Base-by-base conservation (phyloP, 805 yeast species). In the Myxozyma monticola region DNA sequence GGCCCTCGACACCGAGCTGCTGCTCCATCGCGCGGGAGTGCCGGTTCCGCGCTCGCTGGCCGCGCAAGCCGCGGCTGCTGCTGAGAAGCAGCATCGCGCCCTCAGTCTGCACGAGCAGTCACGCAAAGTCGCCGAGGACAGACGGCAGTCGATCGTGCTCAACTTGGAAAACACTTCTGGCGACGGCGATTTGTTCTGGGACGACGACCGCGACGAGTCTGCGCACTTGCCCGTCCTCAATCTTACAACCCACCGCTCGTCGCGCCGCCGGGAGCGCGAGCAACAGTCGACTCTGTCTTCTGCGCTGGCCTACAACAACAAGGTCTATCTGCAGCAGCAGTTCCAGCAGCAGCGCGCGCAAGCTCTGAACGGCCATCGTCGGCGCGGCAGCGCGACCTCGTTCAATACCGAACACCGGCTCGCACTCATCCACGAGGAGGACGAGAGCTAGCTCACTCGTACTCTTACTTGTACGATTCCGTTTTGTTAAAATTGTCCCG, bases 381-480 rank as follows among this genome's bases (percentile, higher is more conserved):
- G 44, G 2, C 42, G 34, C 6, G 40, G 48, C 3, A 42, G 48
- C 10, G 25, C 43, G 25, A 31, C 51, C 15, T 51, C 56, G 17
- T 26, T 42, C 37, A 45, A 31, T 7, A 40, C 26, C 26, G 48
- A 46, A 22, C 40, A 42, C 6, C 41, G 49, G 20, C 30, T 51
- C 15, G 56, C 45, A 14, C 31, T 26, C 10, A 51, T 51, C 25
- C 33, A 42, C 41, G 56, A 51, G 36, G 56, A 51, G 17, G 49
- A 51, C 7, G 49, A 50, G 43, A 31, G 26, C 24, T 33, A 33
- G 38, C 31, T n/a, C n/a, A n/a, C n/a, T n/a, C n/a, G n/a, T n/a
- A n/a, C n/a, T n/a, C n/a, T n/a, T n/a, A n/a, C n/a, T n/a, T n/a
- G n/a, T n/a, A n/a, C n/a, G n/a, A n/a, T n/a, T n/a, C n/a, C n/a